Evolutionary conservation across 2,329 filamentous ascomycete genomes (phyloP).

Genomic region (Aureobasidium sp.): DNA sequence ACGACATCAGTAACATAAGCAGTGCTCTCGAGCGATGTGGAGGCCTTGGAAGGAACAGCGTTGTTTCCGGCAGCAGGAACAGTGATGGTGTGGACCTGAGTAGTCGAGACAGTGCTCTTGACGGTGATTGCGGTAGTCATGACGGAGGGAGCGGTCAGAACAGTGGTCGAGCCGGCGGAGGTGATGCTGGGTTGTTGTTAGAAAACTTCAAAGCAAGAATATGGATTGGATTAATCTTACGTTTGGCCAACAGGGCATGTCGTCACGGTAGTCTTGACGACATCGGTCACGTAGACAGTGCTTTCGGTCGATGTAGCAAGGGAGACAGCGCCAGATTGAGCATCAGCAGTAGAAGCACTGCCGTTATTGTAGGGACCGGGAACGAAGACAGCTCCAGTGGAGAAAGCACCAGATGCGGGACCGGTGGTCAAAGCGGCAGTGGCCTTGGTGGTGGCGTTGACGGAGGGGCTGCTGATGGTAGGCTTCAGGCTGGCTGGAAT

Average conservation of each 20-base stretch:
- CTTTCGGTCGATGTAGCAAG: not conserved
- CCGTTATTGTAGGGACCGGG: not conserved
- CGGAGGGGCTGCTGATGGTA: not conserved
- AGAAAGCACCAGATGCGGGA: not conserved
- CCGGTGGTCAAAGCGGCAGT: not conserved
- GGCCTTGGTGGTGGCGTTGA: slow-evolving; percentile 1
- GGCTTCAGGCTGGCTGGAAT: slow-evolving; percentile 7
- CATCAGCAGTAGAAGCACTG: not conserved
- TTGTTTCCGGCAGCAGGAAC: slow-evolving; percentile 3
- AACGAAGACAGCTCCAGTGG: not conserved
- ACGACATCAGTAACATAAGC: slow-evolving; percentile 19
- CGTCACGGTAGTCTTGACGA: slow-evolving; percentile 26
- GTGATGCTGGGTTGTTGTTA: not conserved
- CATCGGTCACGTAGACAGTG: slow-evolving; percentile 17
- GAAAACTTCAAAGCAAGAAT: not conserved
- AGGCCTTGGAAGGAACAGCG: not conserved
- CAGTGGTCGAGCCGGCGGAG: not conserved
- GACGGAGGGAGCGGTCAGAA: slow-evolving; percentile 3
- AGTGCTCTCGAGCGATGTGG: not conserved
- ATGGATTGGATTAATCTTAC: not conserved
- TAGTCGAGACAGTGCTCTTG: slow-evolving; percentile 1
- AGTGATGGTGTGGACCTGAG: not conserved
- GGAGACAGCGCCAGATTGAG: not conserved
- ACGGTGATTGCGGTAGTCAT: not conserved
- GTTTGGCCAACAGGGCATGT: slow-evolving; percentile 29